These are phyloP conservation scores for Blastocladiella britannica DNA, from an alignment of 192 early-diverging fungal species.

Conservation along the genomic window DNA sequence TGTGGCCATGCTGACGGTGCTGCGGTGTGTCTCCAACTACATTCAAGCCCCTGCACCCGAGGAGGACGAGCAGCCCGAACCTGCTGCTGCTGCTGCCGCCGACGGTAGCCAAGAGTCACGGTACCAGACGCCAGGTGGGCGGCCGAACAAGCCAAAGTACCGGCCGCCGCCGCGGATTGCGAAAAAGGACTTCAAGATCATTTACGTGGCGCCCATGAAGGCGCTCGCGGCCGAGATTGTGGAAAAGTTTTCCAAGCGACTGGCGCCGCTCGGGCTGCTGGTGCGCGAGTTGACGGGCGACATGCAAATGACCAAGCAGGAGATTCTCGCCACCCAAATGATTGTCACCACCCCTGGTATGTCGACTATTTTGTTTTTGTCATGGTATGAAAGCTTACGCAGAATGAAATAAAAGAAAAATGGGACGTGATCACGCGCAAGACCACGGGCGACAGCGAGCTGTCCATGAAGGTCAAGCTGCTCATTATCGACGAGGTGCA, in stretches of 20 bases:
- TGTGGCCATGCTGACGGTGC: slow-evolving; percentile 80
- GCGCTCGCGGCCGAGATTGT: slow-evolving; percentile 90
- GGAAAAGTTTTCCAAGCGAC: slow-evolving; percentile 64
- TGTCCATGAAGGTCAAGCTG: slow-evolving; percentile 71
- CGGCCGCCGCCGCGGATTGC: slow-evolving; percentile 30
- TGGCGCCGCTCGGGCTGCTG: slow-evolving; percentile 62
- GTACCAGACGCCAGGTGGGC: not conserved
- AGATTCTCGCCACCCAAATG: slow-evolving; percentile 83
- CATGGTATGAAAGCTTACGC: no score
- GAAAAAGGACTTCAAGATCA: slow-evolving; percentile 87
- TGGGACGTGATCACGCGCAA: slow-evolving; percentile 99
- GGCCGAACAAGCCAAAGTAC: not conserved
- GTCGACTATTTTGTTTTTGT: no score
- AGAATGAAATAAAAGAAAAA: no score
- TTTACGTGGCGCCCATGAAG: slow-evolving; percentile 98
- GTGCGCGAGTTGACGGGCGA: slow-evolving; percentile 92
- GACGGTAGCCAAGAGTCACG: not conserved
- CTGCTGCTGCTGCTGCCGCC: not conserved
- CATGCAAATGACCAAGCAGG: slow-evolving; percentile 91
- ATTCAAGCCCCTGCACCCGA: slow-evolving; percentile 2
- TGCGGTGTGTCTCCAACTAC: slow-evolving; percentile 56
- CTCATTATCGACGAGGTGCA: slow-evolving; percentile 98
- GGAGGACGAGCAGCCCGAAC: slow-evolving; percentile 1
- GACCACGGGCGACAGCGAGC: slow-evolving; percentile 76
- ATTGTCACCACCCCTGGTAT: slow-evolving; percentile 97